Base-by-base conservation (phyloP, 108 stramenopile species). In the Pseudonitzschia multiseries region DNA sequence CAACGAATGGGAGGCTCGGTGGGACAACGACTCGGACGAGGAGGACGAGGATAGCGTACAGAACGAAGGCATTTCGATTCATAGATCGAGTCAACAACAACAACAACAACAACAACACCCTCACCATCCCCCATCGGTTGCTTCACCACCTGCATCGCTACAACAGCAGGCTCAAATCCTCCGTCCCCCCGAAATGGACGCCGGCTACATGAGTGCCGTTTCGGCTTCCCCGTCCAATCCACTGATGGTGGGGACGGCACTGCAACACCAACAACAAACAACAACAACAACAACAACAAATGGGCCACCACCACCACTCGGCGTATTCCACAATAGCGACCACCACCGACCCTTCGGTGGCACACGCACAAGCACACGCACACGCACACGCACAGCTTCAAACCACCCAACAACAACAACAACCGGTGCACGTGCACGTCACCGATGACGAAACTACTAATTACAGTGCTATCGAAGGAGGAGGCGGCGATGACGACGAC, bases 11-110 rank as follows among this genome's bases (percentile, higher is more conserved):
- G 85, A 86, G 52, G 77, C 75, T 15, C 63, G 68, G 57, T 82
- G 81, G 81, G 85, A 86, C 71, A 79, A 76, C 54, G 84, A 84
- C 65, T 78, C 79, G 18, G 83, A 84, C 44, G 83, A 84, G 32
- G 84, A 76, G 15, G 76, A 79, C 42, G 82, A 83, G 8, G 83
- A 84, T 33, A 76, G 78, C 57, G 84, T 72, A 15, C 67, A 79
- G 32, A 78, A 74, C 15, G 67, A 77, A 33, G 60, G 46, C 29
- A 20, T 67, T n/a, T 20, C 17, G 14, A 20, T n/a, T 22, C 44
- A 50, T 60, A 4, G 0, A 43, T 43, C 36, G 12, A 17, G 5
- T 12, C 42, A 67, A 14, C 42, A 65, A 24, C 65, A 43, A 21
- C 71, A 72, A 57, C 43, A 59, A 46, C 59, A 61, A 31, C 27